Base-by-base conservation (phyloP, 2,329 filamentous ascomycete genomes). In the Thermoascus crustaceus region DNA sequence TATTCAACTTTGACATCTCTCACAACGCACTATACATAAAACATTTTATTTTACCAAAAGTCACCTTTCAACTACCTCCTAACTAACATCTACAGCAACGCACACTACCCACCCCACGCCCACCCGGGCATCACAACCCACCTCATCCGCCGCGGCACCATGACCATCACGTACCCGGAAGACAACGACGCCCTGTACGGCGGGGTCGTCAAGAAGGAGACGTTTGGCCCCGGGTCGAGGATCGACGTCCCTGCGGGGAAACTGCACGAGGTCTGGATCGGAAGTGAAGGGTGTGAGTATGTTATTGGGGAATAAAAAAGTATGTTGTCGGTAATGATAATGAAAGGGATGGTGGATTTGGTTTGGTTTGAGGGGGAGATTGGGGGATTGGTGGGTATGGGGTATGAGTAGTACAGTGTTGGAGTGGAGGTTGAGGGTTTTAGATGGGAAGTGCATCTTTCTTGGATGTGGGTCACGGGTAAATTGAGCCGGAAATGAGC, bases 181-280 rank as follows among this genome's bases (percentile, higher is more conserved):
- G 75, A 78, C 14, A 60, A 58, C 26, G 41, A 25, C 6, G 38
- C 30, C 3, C 7, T 50, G 9, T 34, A 54, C 25, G 42, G 48
- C 27, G 51, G 50, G 13, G 42, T 53, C 21, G 41, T 50, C 26
- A 54, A 58, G 32, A 76, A 71, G 43, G 67, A 76, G 55, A 77
- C 70, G 0, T 75, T 75, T 43, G 68, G 72, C 0, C 60, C 61
- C 0, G 75, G 75, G 2, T 63, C 63, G 1, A 58, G 75, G 42
- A 55, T 78, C 11, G 75, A 79, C 55, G 75, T 79, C 0, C 70
- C 73, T 16, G 73, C 72, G 0, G 62, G 66, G 2, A 68, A 68
- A 45, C 37, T 68, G 14, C 75, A 79, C 48, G 73, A 79, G 54
- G 75, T 79, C 1, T 78, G 75, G 74, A 71, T 79, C 44, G 75